A percentile compares a stretch with the other conserved stretches of the same genome.
Evolutionary conservation across 179 eudicot species (phyloP).

Genomic region (Silene coronaria): DNA sequence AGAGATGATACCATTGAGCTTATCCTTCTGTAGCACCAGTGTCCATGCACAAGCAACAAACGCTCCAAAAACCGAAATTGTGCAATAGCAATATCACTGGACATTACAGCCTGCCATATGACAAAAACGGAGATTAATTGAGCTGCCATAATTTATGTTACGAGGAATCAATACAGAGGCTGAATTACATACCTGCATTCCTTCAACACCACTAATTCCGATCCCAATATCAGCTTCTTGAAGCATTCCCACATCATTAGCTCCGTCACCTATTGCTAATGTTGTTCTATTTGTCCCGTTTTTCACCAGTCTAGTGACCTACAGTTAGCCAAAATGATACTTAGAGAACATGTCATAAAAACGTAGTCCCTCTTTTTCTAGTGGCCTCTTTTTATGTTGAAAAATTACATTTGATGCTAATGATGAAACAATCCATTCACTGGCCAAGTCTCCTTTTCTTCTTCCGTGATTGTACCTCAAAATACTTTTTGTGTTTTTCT

Average conservation of each 20-base stretch:
- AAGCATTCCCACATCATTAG: constrained; percentile 96
- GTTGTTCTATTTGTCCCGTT: constrained; percentile 60
- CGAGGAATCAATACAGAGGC: not conserved
- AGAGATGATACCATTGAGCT: constrained; percentile 61
- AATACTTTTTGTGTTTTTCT: not conserved
- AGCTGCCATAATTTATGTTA: not conserved
- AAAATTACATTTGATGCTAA: not conserved
- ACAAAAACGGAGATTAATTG: not conserved
- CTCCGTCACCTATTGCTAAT: constrained; percentile 88
- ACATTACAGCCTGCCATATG: constrained; percentile 68
- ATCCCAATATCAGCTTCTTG: constrained; percentile 92
- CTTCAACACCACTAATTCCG: constrained; percentile 90
- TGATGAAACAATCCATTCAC: too few relatives aligned
- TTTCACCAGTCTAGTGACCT: constrained; percentile 83
- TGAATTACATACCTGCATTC: constrained; percentile 60
- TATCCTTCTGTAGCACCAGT: constrained; percentile 87
- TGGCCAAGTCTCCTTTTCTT: too few relatives aligned
- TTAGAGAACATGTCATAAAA: constrained; percentile 12
- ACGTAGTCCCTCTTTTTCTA: not conserved
- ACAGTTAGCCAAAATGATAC: constrained; percentile 12
- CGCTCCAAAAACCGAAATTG: constrained; percentile 83
- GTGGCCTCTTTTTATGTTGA: not conserved
- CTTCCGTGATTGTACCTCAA: too few relatives aligned
- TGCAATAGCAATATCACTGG: constrained; percentile 86
- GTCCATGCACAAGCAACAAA: constrained; percentile 84